Conservation (phyloP, 768 basidiomycete genomes). For the Serendipita vermifera region DNA sequence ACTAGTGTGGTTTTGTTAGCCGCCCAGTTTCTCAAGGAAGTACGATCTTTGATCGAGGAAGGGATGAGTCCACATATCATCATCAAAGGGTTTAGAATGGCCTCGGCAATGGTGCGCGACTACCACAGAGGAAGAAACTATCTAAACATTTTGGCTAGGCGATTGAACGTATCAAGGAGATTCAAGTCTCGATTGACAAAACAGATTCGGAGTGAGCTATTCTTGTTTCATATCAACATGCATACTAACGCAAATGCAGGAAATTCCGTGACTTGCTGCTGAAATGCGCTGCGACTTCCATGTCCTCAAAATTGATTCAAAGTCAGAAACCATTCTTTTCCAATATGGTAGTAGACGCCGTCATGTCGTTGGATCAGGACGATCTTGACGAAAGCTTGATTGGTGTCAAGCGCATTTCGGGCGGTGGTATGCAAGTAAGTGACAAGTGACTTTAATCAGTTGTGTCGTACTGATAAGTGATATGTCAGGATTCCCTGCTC, state of each 20-base stretch:
- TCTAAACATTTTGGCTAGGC: conserved; percentile 36
- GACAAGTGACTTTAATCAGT: neutral
- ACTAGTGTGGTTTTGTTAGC: conserved; percentile 93
- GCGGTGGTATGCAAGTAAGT: conserved; percentile 75
- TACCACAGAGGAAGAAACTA: conserved; percentile 6
- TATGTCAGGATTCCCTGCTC: conserved; percentile 56
- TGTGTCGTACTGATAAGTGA: conserved; percentile 1
- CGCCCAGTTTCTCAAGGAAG: conserved; percentile 87
- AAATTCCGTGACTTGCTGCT: conserved; percentile 86
- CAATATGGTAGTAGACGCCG: conserved; percentile 96
- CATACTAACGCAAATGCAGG: conserved; percentile 30
- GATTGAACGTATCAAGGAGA: conserved; percentile 70
- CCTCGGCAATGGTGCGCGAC: conserved; percentile 62
- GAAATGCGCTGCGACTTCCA: conserved; percentile 97
- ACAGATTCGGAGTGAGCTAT: conserved; percentile 67
- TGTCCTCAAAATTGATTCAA: conserved; percentile 99
- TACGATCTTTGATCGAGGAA: conserved; percentile 84
- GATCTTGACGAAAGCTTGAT: conserved; percentile 94
- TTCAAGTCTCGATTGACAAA: conserved; percentile 84
- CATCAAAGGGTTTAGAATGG: conserved; percentile 89
- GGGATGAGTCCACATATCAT: conserved; percentile 96
- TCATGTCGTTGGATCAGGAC: conserved; percentile 79
- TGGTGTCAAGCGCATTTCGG: conserved; percentile 94
- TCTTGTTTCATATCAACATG: neutral
- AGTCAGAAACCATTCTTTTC: conserved; percentile 99